Base-by-base conservation (phyloP, 768 basidiomycete species). In the Macrolepiota fuliginosa region DNA sequence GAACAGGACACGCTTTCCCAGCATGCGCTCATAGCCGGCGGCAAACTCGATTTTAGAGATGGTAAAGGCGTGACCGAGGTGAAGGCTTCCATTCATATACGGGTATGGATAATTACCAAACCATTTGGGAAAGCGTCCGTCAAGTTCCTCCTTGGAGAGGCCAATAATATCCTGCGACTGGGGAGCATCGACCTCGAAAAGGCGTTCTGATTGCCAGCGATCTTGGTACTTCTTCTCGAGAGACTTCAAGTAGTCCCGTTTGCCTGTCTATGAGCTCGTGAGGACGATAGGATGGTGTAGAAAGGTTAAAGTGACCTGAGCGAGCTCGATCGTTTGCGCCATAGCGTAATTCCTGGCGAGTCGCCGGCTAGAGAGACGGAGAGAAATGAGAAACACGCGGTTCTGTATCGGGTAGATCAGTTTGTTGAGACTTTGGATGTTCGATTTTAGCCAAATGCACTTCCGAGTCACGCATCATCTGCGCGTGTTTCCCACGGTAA, bases 51-150 rank as follows among this genome's bases (percentile, higher is more conserved):
- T 89, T 78, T 99, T 99, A 59, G 93, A 94, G 76, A 98, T 93
- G 42, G 95, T 96, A 77, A 99, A 99, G 0, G 91, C 96, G 76
- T 99, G 97, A 24, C 97, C 97, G 25, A 98, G 82, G 75, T 99
- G 97, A 67, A 98, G 81, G 67, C 91, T 92, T 49, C 97, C 97
- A 70, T 99, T 99, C 94, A 98, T 98, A 82, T 99, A 99, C 1
- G 94, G 92, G 77, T 81, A 97, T 55, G 96, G 96, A 74, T 91
- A 96, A 76, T 88, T 97, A 57, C 96, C 97, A 71, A 98, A 91
- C 94, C 96, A 98, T 79, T 98, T 98, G 19, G 96, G 96, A 73
- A 87, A 85, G 75, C 88, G 86, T 69, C 88, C 80, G 64, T 81
- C 80, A 68, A 96, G 77, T 70, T 96, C 80, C 22, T 81, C 79